Evolutionary conservation across 352 stramenopile species (phyloP).

Genomic region (Globisporangium nodosum): DNA sequence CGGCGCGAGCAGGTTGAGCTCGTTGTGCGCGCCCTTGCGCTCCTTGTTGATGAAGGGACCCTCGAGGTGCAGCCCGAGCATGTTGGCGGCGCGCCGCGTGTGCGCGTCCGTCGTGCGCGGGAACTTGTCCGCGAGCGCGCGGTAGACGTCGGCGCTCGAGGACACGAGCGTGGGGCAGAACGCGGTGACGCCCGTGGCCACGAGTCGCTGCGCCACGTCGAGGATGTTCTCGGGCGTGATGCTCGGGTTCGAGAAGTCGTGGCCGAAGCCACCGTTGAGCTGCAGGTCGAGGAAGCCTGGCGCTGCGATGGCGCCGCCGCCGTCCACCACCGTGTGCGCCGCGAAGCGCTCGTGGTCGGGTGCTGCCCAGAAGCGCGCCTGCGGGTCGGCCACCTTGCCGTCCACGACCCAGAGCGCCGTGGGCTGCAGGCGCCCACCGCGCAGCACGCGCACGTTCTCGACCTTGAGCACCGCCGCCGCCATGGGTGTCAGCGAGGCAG

Average conservation of each 20-base stretch:
- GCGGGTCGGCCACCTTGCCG: constrained; percentile 47
- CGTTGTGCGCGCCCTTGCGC: constrained; percentile 80
- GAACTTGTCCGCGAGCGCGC: constrained; percentile 44
- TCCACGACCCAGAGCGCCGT: constrained; percentile 44
- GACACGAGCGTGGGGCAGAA: constrained; percentile 90
- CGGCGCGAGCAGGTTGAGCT: constrained; percentile 39
- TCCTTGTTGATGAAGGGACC: constrained; percentile 84
- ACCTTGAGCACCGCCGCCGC: constrained; percentile 33
- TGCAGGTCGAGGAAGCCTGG: constrained; percentile 89
- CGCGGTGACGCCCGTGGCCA: constrained; percentile 67
- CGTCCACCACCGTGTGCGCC: constrained; percentile 56
- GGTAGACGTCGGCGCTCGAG: constrained; percentile 57
- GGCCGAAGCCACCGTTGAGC: constrained; percentile 84
- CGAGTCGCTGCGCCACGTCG: constrained; percentile 40
- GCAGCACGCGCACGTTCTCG: constrained; percentile 56
- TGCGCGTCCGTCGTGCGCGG: constrained; percentile 26
- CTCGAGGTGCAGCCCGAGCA: constrained; percentile 87
- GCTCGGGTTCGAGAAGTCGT: constrained; percentile 77
- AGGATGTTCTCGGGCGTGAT: constrained; percentile 37
- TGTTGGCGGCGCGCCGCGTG: constrained; percentile 38
- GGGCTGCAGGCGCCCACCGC: constrained; percentile 29
- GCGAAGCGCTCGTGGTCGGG: constrained; percentile 27
- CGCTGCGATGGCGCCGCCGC: constrained; percentile 56
- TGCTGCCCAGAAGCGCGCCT: constrained; percentile 43
- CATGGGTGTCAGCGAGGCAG: not conserved